A percentile compares a stretch with the other conserved stretches of the same genome.
These are phyloP conservation scores for Yarrowia sp. DNA, from an alignment of 805 yeast genomes.

Conservation along the genomic window DNA sequence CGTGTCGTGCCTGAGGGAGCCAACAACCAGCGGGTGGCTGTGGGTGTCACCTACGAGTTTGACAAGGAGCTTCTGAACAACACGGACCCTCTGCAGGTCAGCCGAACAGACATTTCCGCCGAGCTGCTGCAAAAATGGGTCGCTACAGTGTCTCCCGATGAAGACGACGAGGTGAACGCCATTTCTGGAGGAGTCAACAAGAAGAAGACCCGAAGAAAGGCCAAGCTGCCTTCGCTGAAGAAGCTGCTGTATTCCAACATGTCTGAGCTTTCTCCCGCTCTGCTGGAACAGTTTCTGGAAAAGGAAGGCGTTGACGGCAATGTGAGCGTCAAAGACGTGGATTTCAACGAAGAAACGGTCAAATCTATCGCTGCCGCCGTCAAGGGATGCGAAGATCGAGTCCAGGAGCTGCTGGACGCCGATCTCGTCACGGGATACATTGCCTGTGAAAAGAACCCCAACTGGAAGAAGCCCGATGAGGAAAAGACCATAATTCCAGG, in stretches of 20 bases:
- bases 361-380: conserved; percentile 55
- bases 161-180: conserved; percentile 34
- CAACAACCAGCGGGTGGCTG: conserved; percentile 66
- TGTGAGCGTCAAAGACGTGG: conserved; percentile 48
- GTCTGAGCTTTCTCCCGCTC: conserved; percentile 79
- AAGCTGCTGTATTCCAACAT: conserved; percentile 71
- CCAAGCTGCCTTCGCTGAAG: conserved; percentile 60
- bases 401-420: conserved; percentile 50
- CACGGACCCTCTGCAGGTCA: conserved; percentile 19
- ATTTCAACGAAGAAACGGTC: conserved; percentile 43
- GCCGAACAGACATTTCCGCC: conserved; percentile 4
- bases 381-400: conserved; percentile 56
- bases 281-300: conserved; percentile 66
- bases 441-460: conserved; percentile 64
- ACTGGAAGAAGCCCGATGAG: conserved; percentile 54
- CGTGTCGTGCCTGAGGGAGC: conserved; percentile 79
- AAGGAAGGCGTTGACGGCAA: conserved; percentile 58
- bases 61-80: conserved; percentile 16
- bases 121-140: conserved; percentile 23
- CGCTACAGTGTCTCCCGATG: conserved; percentile 4
- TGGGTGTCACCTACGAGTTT: conserved; percentile 69
- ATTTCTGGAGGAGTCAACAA: conserved; percentile 25
- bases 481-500: background rate
- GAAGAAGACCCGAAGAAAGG: conserved; percentile 40
- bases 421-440: conserved; percentile 64